Percentiles rank a stretch among this genome's conserved stretches.
phyloP scores from a whole-genome alignment of 768 basidiomycete species.

The Agaricus subrufescens region DNA sequence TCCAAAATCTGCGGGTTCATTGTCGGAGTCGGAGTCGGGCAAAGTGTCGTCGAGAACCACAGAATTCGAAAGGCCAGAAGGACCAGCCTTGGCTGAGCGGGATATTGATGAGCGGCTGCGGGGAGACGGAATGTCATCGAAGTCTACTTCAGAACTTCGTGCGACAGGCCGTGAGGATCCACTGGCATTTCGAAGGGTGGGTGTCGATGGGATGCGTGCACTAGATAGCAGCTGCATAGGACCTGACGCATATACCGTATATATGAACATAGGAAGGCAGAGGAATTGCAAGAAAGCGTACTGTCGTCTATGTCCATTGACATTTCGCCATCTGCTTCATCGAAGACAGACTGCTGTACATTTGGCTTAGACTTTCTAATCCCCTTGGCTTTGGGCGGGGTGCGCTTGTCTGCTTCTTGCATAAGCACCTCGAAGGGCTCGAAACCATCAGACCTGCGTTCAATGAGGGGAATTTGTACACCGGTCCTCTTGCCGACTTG shows the following conservation, averaged over 20 bases:
- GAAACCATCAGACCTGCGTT: constrained; percentile 76
- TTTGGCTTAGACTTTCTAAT: constrained; percentile 38
- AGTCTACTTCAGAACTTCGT: constrained; percentile 53
- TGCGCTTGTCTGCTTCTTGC: constrained; percentile 61
- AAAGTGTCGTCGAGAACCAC: constrained; percentile 24
- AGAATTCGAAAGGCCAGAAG: constrained; percentile 36
- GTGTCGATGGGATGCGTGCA: constrained; percentile 35
- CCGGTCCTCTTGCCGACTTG: constrained; percentile 81
- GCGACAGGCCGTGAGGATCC: constrained; percentile 40
- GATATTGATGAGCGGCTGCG: constrained; percentile 28
- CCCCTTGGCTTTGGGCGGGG: constrained; percentile 51
- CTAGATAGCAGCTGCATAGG: constrained; percentile 39
- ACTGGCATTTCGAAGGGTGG: constrained; percentile 31
- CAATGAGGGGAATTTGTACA: constrained; percentile 60
- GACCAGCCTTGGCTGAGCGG: constrained; percentile 32
- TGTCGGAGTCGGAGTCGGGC: constrained; percentile 25
- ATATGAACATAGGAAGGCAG: not conserved
- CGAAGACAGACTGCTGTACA: constrained; percentile 25
- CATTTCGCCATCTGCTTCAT: constrained; percentile 62
- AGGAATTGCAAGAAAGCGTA: constrained; percentile 26
- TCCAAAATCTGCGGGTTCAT: constrained; percentile 22
- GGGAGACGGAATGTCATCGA: constrained; percentile 62
- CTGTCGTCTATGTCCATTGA: constrained; percentile 73
- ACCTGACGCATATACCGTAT: constrained; percentile 19
- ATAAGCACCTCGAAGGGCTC: constrained; percentile 77